These are phyloP conservation scores for Warburgia ugandensis DNA, from an alignment of 164 flowering plant species.

Conservation along the genomic window DNA sequence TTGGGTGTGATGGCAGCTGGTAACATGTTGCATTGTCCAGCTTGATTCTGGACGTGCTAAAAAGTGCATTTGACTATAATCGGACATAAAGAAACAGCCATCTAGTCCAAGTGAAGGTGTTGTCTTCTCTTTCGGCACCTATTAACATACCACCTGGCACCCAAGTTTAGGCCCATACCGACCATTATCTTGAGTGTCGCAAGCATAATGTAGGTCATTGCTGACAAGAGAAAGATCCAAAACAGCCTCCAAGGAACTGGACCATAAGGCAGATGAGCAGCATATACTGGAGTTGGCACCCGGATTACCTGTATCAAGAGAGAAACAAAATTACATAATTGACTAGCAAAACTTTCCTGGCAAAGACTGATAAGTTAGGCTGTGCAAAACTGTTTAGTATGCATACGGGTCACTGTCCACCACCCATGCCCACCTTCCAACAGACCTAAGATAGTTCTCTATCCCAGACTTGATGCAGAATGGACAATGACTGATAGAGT, in stretches of 20 bases:
- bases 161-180: constrained; percentile 67
- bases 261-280: constrained; percentile 63
- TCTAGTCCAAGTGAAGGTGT: constrained; percentile 75
- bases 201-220: constrained; percentile 72
- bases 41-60: no score
- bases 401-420: no score
- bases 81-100: no score
- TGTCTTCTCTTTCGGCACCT: constrained; percentile 60
- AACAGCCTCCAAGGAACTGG: constrained; percentile 72
- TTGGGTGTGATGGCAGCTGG: no score
- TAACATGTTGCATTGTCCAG: no score
- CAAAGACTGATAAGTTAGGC: not conserved
- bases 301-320: constrained; percentile 65
- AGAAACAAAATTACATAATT: not conserved
- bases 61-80: no score
- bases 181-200: constrained; percentile 72
- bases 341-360: not conserved
- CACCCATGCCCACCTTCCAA: no score
- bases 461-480: no score
- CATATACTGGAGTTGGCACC: constrained; percentile 77
- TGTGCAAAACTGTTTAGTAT: not conserved
- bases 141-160: constrained; percentile 76
- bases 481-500: no score
- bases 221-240: constrained; percentile 51
- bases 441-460: no score